phyloP scores from a whole-genome alignment of 1,284 basidiomycete species.

The Tilletia indica region DNA sequence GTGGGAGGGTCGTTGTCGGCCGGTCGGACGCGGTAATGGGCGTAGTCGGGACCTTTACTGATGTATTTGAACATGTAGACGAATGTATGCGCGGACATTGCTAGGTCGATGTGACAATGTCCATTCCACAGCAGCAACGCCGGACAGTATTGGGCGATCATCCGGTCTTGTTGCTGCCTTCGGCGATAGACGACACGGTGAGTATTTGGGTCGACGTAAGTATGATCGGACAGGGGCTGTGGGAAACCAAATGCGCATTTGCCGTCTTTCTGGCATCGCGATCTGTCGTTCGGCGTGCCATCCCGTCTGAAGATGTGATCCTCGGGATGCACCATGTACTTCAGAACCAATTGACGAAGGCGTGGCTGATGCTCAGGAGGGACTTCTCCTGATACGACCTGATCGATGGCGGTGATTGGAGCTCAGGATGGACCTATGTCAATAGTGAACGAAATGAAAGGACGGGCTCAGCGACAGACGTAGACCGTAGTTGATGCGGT shows the following conservation, averaged over 20 bases:
- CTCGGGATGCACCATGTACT: background rate
- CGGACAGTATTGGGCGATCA: background rate
- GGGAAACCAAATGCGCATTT: background rate
- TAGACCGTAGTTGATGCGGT: background rate
- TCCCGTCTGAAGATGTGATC: background rate
- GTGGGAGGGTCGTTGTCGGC: background rate
- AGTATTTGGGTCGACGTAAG: background rate
- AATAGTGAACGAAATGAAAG: too few species aligned
- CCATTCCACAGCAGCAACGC: background rate
- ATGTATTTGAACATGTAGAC: slow-evolving; percentile 9
- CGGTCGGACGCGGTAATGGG: background rate
- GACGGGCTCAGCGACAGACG: background rate
- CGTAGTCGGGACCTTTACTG: background rate
- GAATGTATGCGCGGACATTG: background rate
- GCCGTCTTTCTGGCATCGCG: background rate
- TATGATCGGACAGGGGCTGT: background rate
- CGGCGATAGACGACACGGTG: background rate
- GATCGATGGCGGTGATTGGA: background rate
- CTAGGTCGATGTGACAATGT: background rate
- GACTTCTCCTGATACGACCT: background rate
- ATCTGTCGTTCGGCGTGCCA: background rate
- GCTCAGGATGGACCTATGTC: background rate
- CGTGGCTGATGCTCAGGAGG: background rate
- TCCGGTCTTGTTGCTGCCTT: background rate
- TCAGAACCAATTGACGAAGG: background rate